Evolutionary conservation across 2,329 filamentous ascomycete genomes (phyloP), one percentile per base, ranked within the genome.

Genomic region (Phoma sp.): DNA sequence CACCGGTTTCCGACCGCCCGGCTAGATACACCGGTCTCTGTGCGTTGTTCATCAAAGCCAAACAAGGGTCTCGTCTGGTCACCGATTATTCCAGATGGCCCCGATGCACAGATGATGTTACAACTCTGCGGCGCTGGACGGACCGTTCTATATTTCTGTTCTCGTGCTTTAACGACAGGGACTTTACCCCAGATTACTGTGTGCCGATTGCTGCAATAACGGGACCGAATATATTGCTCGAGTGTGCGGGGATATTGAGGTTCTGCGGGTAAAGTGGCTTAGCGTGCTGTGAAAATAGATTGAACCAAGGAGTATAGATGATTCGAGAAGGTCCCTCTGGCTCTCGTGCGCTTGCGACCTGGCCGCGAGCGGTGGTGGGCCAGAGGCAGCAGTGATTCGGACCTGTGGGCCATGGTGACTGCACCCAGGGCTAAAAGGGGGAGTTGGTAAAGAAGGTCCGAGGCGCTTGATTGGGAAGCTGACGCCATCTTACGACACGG

Each of bases 241-340:
- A 54, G 40, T 55, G 67, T 70, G 70, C 65, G 70, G 70, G 69
- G 69, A 65, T 60, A 68, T 68, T 51, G 63, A 58, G 48, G 57
- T 55, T 51, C 49, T 47, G 58, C 58, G 58, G 60, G 37, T 63
- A 55, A 58, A 53, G 17, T 45, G 57, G 43, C 35, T 51, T 60
- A 60, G 60, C 44, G 57, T 51, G 46, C 55, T 58, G 66, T 65
- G 43, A 61, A 61, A 64, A 64, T 72, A 73, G 60, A 74, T 67
- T 73, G 57, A 68, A 63, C 31, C 65, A 69, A 68, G 72, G 65
- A 68, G 65, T 68, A 60, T 58, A 67, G 68, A 71, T 65, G 53
- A 56, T 68, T 71, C 66, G 60, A 70, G 68, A 66, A 63, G 58
- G 59, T 50, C 56, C 54, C 35, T 45, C 37, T 22, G 39, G 43